A percentile compares a stretch with the other conserved stretches of the same genome.
phyloP scores from a whole-genome alignment of 805 yeast genomes.

The Cyberlindnera subsufficiens region DNA sequence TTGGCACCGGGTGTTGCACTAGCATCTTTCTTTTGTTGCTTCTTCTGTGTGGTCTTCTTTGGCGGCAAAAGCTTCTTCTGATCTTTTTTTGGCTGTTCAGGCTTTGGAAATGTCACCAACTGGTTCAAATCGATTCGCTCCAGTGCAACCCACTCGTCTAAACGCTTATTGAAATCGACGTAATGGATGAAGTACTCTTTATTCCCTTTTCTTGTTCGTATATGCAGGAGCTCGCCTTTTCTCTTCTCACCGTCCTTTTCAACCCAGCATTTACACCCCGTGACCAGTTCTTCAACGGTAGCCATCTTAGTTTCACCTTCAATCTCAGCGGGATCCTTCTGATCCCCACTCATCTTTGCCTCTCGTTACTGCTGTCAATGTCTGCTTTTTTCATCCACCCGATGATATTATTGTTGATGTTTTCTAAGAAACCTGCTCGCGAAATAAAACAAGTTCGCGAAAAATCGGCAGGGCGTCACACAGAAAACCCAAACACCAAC shows the following conservation, averaged over 20 bases:
- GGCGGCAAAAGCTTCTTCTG: slow-evolving; percentile 2
- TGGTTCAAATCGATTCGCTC: slow-evolving; percentile 67
- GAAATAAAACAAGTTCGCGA: no score
- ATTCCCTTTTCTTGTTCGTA: slow-evolving; percentile 68
- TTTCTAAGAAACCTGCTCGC: no score
- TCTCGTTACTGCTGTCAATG: background rate
- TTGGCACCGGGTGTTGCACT: slow-evolving; percentile 16
- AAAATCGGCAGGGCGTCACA: no score
- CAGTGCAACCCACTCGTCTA: slow-evolving; percentile 88
- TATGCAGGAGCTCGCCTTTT: slow-evolving; percentile 79
- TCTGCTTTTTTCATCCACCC: no score
- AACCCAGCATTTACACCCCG: slow-evolving; percentile 81
- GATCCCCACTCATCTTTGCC: slow-evolving; percentile 10
- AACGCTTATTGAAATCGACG: slow-evolving; percentile 88
- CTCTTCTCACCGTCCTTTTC: slow-evolving; percentile 75
- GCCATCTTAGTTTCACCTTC: slow-evolving; percentile 22
- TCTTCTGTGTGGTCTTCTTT: slow-evolving; percentile 23
- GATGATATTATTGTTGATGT: no score
- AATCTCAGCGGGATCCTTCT: slow-evolving; percentile 18
- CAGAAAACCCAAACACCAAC: no score
- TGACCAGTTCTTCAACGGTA: slow-evolving; percentile 43
- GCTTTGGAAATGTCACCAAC: slow-evolving; percentile 68
- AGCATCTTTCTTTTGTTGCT: slow-evolving; percentile 25
- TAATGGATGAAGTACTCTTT: slow-evolving; percentile 89
- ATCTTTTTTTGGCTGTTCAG: slow-evolving; percentile 30